Conservation (phyloP, 2,329 filamentous ascomycete species). For the Nothophaeocryptopus gaeumannii region DNA sequence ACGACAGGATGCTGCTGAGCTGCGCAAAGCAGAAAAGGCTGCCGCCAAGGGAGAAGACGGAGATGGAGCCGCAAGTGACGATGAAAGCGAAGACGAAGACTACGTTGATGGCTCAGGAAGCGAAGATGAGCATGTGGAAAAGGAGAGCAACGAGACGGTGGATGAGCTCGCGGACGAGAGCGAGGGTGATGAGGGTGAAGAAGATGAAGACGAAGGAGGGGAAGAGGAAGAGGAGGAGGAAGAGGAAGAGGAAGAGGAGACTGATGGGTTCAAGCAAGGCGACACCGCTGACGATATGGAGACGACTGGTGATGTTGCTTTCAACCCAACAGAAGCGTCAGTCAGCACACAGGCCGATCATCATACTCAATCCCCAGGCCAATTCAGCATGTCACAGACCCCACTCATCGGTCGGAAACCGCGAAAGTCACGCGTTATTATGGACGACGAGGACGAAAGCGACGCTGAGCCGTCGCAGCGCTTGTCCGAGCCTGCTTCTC, state of each 20-base stretch:
- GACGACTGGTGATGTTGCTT: conserved; percentile 34
- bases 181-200: conserved; percentile 38
- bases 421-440: conserved; percentile 33
- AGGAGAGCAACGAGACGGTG: conserved; percentile 15
- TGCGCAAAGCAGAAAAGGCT: conserved; percentile 73
- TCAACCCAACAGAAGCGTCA: background rate
- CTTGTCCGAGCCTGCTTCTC: conserved; percentile 3
- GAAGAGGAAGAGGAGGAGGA: conserved; percentile 22
- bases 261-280: conserved; percentile 4
- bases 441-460: conserved; percentile 38
- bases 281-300: conserved; percentile 34
- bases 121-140: conserved; percentile 16
- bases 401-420: conserved; percentile 22
- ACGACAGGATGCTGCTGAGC: conserved; percentile 72
- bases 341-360: no score
- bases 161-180: conserved; percentile 22
- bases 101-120: conserved; percentile 28
- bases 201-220: conserved; percentile 33
- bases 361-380: background rate
- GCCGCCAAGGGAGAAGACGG: conserved; percentile 64
- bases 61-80: conserved; percentile 48
- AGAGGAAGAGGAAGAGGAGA: conserved; percentile 24
- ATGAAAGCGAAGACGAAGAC: conserved; percentile 56
- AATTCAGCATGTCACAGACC: conserved; percentile 8
- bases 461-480: conserved; percentile 18